These are phyloP conservation scores for Sarcomyxa edulis DNA, from an alignment of 768 basidiomycete genomes.

Conservation along the genomic window DNA sequence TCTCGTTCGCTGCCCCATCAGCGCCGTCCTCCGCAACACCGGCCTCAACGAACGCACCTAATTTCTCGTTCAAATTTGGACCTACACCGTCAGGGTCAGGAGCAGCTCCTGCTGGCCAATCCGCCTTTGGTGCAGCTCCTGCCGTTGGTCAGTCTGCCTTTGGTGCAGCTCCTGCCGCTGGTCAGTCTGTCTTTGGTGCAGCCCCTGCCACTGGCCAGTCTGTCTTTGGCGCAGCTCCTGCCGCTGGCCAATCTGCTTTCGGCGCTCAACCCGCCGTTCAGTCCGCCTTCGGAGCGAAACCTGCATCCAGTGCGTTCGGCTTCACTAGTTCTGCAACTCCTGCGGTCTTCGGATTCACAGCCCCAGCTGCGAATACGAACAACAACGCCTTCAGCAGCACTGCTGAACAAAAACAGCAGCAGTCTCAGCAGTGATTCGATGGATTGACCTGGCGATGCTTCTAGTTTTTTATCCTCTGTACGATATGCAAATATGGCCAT, in stretches of 20 bases:
- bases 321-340: too few relatives aligned
- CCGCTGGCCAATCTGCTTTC: constrained; percentile 12
- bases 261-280: constrained; percentile 10
- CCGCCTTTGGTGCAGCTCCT: constrained; percentile 20
- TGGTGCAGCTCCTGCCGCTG: constrained; percentile 12
- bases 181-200: constrained; percentile 12
- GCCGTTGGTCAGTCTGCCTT: constrained; percentile 20
- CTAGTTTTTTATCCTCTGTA: too few relatives aligned
- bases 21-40: neutral
- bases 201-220: constrained; percentile 11
- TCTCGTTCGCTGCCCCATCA: constrained; percentile 1
- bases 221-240: constrained; percentile 12
- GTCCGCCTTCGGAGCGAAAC: too few relatives aligned
- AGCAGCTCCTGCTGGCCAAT: constrained; percentile 20
- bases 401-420: too few relatives aligned
- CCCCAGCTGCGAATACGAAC: too few relatives aligned
- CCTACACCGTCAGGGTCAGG: constrained; percentile 13
- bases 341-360: too few relatives aligned
- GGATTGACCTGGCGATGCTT: too few relatives aligned
- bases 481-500: too few relatives aligned
- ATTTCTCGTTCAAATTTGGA: constrained; percentile 13
- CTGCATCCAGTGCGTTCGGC: too few relatives aligned
- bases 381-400: too few relatives aligned
- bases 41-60: constrained; percentile 4
- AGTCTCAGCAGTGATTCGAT: too few relatives aligned